Evolutionary conservation across 2,329 filamentous ascomycete genomes (phyloP).

Genomic region (Calonectria pseudoreteaudii): DNA sequence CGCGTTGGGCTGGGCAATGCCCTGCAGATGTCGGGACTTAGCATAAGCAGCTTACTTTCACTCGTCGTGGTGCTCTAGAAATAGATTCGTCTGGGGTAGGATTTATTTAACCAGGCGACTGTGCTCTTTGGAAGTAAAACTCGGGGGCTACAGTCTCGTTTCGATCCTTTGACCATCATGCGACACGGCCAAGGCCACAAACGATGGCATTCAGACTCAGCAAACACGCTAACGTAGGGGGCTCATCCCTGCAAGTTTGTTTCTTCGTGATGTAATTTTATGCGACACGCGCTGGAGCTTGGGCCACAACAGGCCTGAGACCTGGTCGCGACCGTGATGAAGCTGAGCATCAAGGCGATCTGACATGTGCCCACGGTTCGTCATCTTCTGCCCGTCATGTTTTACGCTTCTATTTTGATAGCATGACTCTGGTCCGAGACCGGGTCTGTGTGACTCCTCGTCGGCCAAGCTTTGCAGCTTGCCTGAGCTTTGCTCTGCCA

Average conservation of each 20-base stretch:
- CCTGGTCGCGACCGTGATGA: too few species aligned
- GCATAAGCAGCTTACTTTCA: background rate
- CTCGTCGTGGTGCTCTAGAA: background rate
- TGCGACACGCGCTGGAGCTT: background rate
- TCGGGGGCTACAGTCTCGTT: background rate
- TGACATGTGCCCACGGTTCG: background rate
- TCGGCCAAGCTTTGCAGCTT: background rate
- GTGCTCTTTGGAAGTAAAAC: background rate
- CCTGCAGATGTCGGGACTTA: background rate
- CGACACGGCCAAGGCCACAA: background rate
- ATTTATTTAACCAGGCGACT: background rate
- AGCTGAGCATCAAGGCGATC: background rate
- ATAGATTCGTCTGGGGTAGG: background rate
- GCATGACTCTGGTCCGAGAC: slow-evolving; percentile 1
- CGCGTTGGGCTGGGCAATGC: slow-evolving; percentile 3
- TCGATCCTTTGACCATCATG: background rate
- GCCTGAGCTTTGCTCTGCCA: background rate
- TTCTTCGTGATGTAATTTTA: slow-evolving; percentile 7
- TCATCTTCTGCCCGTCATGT: background rate
- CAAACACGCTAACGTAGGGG: background rate
- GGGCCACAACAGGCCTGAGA: background rate
- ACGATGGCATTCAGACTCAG: background rate
- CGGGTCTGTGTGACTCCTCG: slow-evolving; percentile 3
- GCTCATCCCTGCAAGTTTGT: background rate
- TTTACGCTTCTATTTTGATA: background rate